Conservation (phyloP, 306 rosid genomes). For the Oxytropis ochrocephala region DNA sequence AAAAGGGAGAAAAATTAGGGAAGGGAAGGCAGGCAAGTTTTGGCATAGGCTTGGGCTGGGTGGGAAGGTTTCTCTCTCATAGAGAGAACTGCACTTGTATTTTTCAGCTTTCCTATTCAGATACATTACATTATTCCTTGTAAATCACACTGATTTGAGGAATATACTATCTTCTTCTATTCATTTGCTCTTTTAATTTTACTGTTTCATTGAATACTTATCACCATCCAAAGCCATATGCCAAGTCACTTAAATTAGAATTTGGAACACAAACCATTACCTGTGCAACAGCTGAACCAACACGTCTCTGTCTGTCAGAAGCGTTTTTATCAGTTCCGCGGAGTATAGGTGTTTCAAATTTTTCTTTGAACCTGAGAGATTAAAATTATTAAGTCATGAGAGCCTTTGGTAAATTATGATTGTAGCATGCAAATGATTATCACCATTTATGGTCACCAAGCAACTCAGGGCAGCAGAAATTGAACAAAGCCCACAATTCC, state of each 20-base stretch:
- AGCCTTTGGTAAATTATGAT: constrained; percentile 19
- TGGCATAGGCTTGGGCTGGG: no score
- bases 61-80: no score
- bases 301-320: constrained; percentile 59
- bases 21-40: no score
- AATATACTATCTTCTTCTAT: no score
- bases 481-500: constrained; percentile 96
- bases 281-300: constrained; percentile 73
- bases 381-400: constrained; percentile 11
- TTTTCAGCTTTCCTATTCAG: no score
- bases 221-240: not conserved
- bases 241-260: constrained; percentile 1
- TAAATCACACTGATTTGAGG: no score
- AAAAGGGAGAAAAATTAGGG: no score
- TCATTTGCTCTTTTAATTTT: no score
- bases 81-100: no score
- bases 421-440: constrained; percentile 13
- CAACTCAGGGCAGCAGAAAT: constrained; percentile 84
- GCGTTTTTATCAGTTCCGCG: constrained; percentile 88
- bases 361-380: constrained; percentile 70
- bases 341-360: constrained; percentile 62
- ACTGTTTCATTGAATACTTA: no score
- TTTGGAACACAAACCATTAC: constrained; percentile 33
- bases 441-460: constrained; percentile 84
- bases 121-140: no score